Percentiles rank a stretch among this genome's conserved stretches.
phyloP scores from a whole-genome alignment of 2,329 filamentous ascomycete species.

The Rutstroemia sp. region DNA sequence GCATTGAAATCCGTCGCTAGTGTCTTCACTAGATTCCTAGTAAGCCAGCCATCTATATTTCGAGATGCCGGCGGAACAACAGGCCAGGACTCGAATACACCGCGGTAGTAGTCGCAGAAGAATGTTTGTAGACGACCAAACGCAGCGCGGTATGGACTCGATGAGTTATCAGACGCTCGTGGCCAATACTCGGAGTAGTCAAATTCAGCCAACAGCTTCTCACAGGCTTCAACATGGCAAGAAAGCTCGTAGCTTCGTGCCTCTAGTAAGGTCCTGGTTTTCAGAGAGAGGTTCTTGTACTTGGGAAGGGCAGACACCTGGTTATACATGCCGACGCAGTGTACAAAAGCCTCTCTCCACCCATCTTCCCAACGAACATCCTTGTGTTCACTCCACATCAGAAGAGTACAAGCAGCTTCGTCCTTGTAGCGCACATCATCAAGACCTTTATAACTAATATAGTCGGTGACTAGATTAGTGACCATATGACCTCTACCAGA shows the following conservation, averaged over 20 bases:
- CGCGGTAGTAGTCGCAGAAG: slow-evolving; percentile 49
- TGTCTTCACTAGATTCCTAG: slow-evolving; percentile 45
- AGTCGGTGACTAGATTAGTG: slow-evolving; percentile 42
- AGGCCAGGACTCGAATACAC: slow-evolving; percentile 55
- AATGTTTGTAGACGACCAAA: slow-evolving; percentile 56
- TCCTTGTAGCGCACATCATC: slow-evolving; percentile 58
- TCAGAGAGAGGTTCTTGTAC: slow-evolving; percentile 50
- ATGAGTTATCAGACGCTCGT: slow-evolving; percentile 24
- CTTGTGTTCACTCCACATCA: slow-evolving; percentile 59
- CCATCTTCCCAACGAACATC: slow-evolving; percentile 56
- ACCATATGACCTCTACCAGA: slow-evolving; percentile 37
- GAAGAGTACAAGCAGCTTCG: slow-evolving; percentile 50
- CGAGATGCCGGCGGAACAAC: slow-evolving; percentile 34
- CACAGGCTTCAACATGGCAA: slow-evolving; percentile 53
- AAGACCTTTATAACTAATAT: slow-evolving; percentile 50
- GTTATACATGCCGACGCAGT: slow-evolving; percentile 57
- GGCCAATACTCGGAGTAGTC: slow-evolving; percentile 57
- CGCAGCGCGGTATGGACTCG: slow-evolving; percentile 33
- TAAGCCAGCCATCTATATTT: slow-evolving; percentile 52
- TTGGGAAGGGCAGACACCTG: slow-evolving; percentile 45
- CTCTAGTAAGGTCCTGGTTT: slow-evolving; percentile 56
- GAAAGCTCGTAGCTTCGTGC: slow-evolving; percentile 54
- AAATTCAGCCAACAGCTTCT: slow-evolving; percentile 53
- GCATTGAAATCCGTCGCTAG: slow-evolving; percentile 62
- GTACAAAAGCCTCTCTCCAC: slow-evolving; percentile 60